phyloP scores from a whole-genome alignment of 805 yeast species.

The Saturnispora zaruensis region DNA sequence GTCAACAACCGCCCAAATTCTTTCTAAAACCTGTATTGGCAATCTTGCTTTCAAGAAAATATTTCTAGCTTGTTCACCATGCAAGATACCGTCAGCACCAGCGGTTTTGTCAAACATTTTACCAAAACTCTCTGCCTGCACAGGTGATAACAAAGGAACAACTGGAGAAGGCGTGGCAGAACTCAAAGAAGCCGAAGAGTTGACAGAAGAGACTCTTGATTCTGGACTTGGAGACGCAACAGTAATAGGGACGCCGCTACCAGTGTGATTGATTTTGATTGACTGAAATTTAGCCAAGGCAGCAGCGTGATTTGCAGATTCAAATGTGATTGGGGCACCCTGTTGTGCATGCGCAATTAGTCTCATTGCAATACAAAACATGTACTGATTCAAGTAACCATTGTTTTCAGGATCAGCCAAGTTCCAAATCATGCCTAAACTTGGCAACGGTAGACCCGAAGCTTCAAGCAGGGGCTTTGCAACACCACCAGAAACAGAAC shows the following conservation, averaged over 20 bases:
- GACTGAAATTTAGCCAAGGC: slow-evolving; percentile 56
- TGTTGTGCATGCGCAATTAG: slow-evolving; percentile 80
- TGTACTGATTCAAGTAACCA: slow-evolving; percentile 74
- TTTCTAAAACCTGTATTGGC: slow-evolving; percentile 68
- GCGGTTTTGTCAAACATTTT: slow-evolving; percentile 68
- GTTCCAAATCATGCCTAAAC: slow-evolving; percentile 90
- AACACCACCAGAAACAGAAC: slow-evolving; percentile 80
- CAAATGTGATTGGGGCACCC: slow-evolving; percentile 48
- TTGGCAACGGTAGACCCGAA: slow-evolving; percentile 69
- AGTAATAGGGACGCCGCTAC: slow-evolving; percentile 21
- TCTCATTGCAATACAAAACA: slow-evolving; percentile 82
- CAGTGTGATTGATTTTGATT: slow-evolving; percentile 29
- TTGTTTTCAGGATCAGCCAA: slow-evolving; percentile 81
- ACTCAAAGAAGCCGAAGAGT: slow-evolving; percentile 24
- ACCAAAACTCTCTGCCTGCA: slow-evolving; percentile 57
- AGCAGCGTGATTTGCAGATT: slow-evolving; percentile 45
- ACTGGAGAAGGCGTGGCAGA: slow-evolving; percentile 24
- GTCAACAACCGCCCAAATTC: slow-evolving; percentile 86
- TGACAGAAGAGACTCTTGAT: slow-evolving; percentile 30
- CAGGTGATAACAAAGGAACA: slow-evolving; percentile 46
- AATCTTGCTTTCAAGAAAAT: slow-evolving; percentile 85
- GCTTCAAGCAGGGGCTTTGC: slow-evolving; percentile 79
- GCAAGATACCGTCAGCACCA: slow-evolving; percentile 43
- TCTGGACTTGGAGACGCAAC: slow-evolving; percentile 5
- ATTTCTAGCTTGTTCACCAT: slow-evolving; percentile 74